Conservation (phyloP, 2,329 filamentous ascomycete species). For the Cercospora sojina region DNA sequence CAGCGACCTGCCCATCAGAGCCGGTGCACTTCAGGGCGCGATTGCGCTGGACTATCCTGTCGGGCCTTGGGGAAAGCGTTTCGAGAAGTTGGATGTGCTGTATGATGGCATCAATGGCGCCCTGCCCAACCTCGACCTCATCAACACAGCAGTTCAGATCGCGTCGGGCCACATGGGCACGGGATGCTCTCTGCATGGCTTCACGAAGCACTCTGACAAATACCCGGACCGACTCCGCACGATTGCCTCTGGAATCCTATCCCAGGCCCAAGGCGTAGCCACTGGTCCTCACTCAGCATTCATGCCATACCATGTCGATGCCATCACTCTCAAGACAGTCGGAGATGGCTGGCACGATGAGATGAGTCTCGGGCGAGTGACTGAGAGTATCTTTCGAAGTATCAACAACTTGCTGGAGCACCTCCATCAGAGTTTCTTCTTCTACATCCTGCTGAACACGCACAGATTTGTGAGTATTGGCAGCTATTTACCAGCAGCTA, state of each 20-base stretch:
- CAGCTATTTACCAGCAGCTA: conserved; percentile 95
- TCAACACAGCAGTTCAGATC: conserved; percentile 89
- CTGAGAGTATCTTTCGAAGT: conserved; percentile 89
- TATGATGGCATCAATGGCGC: conserved; percentile 97
- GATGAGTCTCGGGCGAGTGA: conserved; percentile 85
- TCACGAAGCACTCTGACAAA: conserved; percentile 72
- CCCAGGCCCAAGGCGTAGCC: conserved; percentile 83
- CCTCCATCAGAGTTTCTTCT: conserved; percentile 98
- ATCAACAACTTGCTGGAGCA: conserved; percentile 96
- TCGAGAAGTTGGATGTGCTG: conserved; percentile 83
- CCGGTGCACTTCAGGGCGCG: conserved; percentile 87
- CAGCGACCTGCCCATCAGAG: conserved; percentile 79
- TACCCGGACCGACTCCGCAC: conserved; percentile 82
- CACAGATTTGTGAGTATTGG: conserved; percentile 97
- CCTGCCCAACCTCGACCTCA: conserved; percentile 88
- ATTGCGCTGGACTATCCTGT: conserved; percentile 87
- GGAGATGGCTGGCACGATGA: conserved; percentile 96
- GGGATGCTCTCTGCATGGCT: conserved; percentile 76
- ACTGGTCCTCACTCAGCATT: conserved; percentile 92
- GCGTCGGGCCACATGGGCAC: conserved; percentile 92
- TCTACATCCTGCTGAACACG: conserved; percentile 89
- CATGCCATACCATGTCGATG: conserved; percentile 96
- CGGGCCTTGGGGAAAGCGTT: conserved; percentile 68
- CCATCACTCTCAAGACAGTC: conserved; percentile 85
- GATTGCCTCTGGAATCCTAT: conserved; percentile 89